Conservation (phyloP, 148 eudicot species). For the Oxyria digyna region DNA sequence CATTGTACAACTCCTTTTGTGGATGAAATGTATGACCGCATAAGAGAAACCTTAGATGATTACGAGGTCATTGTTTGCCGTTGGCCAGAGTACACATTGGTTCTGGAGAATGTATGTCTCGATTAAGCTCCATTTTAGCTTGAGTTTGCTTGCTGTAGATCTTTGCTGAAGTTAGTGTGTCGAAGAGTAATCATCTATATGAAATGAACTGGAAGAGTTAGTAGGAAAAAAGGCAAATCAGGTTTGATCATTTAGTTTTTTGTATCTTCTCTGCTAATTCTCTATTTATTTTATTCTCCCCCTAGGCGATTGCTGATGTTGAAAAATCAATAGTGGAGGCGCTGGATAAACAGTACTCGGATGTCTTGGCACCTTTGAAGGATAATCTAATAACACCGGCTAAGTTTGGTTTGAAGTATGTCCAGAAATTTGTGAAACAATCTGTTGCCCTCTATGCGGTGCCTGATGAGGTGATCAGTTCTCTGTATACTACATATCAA, state of each 20-base stretch:
- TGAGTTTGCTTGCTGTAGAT: neutral
- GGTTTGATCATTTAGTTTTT: neutral
- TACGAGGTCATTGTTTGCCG: slow-evolving; percentile 83
- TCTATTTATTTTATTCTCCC: neutral
- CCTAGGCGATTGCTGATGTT: slow-evolving; percentile 64
- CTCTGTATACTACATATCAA: neutral
- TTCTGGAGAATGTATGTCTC: slow-evolving; percentile 61
- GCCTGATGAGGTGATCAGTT: slow-evolving; percentile 50
- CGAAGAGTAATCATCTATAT: neutral
- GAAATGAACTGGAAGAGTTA: neutral
- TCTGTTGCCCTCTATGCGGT: slow-evolving; percentile 39
- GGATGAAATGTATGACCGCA: slow-evolving; percentile 73
- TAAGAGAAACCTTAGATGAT: slow-evolving; percentile 59
- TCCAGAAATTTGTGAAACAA: slow-evolving; percentile 61
- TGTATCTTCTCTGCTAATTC: neutral
- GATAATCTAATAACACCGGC: slow-evolving; percentile 55
- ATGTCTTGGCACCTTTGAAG: slow-evolving; percentile 61
- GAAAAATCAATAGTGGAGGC: slow-evolving; percentile 75
- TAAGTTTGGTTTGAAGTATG: slow-evolving; percentile 68
- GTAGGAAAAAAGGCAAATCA: neutral
- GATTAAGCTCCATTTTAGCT: neutral
- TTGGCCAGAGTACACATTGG: slow-evolving; percentile 89
- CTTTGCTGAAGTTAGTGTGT: neutral
- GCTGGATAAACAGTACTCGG: slow-evolving; percentile 73
- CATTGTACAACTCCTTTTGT: slow-evolving; percentile 79